Conservation (phyloP, 805 yeast species). For the Komagataella kurtzmanii region DNA sequence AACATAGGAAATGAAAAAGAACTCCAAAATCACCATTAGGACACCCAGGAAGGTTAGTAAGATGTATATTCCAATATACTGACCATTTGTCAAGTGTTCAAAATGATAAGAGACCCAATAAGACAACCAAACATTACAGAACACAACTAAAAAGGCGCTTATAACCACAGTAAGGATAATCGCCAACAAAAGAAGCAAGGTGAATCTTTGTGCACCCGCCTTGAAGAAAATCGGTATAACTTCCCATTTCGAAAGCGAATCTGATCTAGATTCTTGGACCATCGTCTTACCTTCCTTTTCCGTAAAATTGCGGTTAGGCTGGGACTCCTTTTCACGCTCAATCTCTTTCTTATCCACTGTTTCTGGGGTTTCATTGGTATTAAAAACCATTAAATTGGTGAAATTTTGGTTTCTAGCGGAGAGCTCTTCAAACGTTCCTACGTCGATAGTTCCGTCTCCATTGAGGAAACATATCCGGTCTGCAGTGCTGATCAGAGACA, state of each 20-base stretch:
- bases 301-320: slow-evolving; percentile 7
- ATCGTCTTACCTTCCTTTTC: slow-evolving; percentile 2
- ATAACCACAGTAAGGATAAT: slow-evolving; percentile 11
- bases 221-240: slow-evolving; percentile 2
- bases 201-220: slow-evolving; percentile 13
- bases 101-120: slow-evolving; percentile 61
- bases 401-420: slow-evolving; percentile 27
- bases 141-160: slow-evolving; percentile 37
- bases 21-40: slow-evolving; percentile 27
- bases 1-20: slow-evolving; percentile 31
- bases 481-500: slow-evolving; percentile 48
- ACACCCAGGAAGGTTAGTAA: slow-evolving; percentile 40
- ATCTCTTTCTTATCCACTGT: slow-evolving; percentile 12
- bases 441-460: slow-evolving; percentile 37
- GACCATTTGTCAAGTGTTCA: slow-evolving; percentile 24
- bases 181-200: slow-evolving; percentile 3
- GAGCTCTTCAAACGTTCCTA: slow-evolving; percentile 45
- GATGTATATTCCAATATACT: slow-evolving; percentile 64
- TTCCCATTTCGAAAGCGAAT: neutral
- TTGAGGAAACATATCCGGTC: slow-evolving; percentile 51
- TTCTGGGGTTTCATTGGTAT: slow-evolving; percentile 16
- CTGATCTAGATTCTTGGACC: neutral
- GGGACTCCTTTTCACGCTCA: slow-evolving; percentile 7
- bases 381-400: slow-evolving; percentile 30
- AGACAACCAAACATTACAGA: slow-evolving; percentile 66